Percentiles rank a stretch among this genome's conserved stretches.
Conservation (phyloP, 805 yeast genomes). For the Peterozyma toletana region DNA sequence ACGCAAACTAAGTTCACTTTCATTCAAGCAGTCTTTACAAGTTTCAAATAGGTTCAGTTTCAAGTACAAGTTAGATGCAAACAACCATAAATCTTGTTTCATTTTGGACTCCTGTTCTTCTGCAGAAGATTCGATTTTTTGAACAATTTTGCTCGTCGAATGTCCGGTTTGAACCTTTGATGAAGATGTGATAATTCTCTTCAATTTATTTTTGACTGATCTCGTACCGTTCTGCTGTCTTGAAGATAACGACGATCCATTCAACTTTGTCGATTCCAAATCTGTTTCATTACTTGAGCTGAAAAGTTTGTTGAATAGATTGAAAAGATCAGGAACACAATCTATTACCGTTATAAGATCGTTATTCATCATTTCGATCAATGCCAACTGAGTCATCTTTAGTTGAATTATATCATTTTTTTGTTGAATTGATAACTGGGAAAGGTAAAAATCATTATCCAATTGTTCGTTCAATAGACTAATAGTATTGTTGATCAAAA, state of each 20-base stretch:
- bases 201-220: not conserved
- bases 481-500: constrained; percentile 6
- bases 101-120: constrained; percentile 25
- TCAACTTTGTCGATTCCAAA: constrained; percentile 10
- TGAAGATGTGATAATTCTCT: constrained; percentile 8
- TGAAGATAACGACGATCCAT: constrained; percentile 12
- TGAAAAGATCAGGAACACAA: constrained; percentile 59
- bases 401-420: constrained; percentile 54
- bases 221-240: not conserved
- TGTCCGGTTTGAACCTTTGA: not conserved
- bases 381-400: constrained; percentile 66
- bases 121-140: not conserved
- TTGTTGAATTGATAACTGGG: constrained; percentile 10
- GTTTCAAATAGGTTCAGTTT: constrained; percentile 48
- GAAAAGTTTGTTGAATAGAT: constrained; percentile 45
- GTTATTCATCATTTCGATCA: constrained; percentile 48
- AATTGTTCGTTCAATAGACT: constrained; percentile 12
- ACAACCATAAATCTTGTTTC: constrained; percentile 65
- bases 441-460: constrained; percentile 10
- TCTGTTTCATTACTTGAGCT: constrained; percentile 16
- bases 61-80: constrained; percentile 60
- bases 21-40: constrained; percentile 64
- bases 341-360: constrained; percentile 58
- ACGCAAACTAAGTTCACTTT: constrained; percentile 48
- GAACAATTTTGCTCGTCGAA: constrained; percentile 1